Base-by-base conservation (phyloP, 1,139 yeast genomes). In the Lipomyces yarrowii region DNA sequence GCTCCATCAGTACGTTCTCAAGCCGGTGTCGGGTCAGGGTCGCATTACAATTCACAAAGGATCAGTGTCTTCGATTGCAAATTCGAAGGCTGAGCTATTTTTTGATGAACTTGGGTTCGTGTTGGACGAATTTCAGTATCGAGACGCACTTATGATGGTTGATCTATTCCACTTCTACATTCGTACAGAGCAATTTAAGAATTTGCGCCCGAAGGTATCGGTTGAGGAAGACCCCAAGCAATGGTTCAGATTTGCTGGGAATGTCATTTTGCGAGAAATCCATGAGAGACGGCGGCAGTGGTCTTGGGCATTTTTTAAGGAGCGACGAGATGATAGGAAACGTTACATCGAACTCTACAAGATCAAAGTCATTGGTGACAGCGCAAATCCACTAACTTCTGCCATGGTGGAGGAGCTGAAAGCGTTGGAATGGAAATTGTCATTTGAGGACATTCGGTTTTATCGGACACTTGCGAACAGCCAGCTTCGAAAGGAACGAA, bases 11-110 rank as follows among this genome's bases (percentile, higher is more conserved):
- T 92, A 86, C 73, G 80, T 96, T 18, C 78, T 96, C 67, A 85
- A 88, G 65, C 99, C 99, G 0, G 97, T 96, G 0, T 86, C 92
- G 6, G 99, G 99, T 42, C 81, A 82, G 56, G 99, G 99, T 48
- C 88, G 88, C 73, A 78, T 96, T 56, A 88, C 94, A 0, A 80
- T 94, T 42, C 90, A 91, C 77, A 96, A 96, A 75, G 77, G 82
- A 7, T 96, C 96, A 1, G 82, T 96, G 0, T 86, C 92, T 0
- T 88, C 86, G 59, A 78, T 79, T 37, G 98, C 99, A 1, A 96
- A 90, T 75, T 83, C 91, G 23, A 85, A 86, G 61, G 85, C 94
- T 0, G 90, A 91, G 68, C 79, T 94, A 60, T 84, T 88, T 69
- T 96, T 93, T 76, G 93, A 93, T 66, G 97, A 94, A 74, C 88